phyloP scores from a whole-genome alignment of 2,329 filamentous ascomycete genomes.

The Aspergillus fructus region DNA sequence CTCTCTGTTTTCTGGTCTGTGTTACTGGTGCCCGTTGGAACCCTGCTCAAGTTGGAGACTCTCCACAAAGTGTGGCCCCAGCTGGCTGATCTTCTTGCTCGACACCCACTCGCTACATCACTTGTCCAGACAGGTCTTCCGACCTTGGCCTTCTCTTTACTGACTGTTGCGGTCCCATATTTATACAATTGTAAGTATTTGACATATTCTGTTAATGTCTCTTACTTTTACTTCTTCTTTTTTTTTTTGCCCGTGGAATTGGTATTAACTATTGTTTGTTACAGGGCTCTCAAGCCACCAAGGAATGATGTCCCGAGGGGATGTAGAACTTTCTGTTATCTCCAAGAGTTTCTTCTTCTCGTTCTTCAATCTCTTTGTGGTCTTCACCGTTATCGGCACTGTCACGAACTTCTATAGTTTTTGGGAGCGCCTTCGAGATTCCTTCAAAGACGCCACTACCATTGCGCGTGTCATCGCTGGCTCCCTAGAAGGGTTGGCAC shows the following conservation, averaged over 20 bases:
- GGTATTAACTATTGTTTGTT: neutral
- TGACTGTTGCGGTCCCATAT: constrained; percentile 89
- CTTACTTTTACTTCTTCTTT: too few species aligned
- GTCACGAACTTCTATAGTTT: constrained; percentile 71
- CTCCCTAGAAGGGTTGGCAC: constrained; percentile 71
- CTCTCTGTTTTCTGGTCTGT: constrained; percentile 87
- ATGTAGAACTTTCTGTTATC: constrained; percentile 90
- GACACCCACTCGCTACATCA: constrained; percentile 69
- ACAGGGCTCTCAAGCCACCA: constrained; percentile 77
- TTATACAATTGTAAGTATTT: constrained; percentile 74
- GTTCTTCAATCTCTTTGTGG: constrained; percentile 97
- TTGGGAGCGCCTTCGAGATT: constrained; percentile 64
- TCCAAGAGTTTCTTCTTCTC: constrained; percentile 99
- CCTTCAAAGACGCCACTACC: constrained; percentile 73
- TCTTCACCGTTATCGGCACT: constrained; percentile 86
- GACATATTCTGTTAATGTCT: neutral
- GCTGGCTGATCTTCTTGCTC: constrained; percentile 65
- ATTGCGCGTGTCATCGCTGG: constrained; percentile 73
- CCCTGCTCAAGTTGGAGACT: constrained; percentile 75
- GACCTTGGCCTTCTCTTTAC: constrained; percentile 77
- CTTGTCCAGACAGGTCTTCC: constrained; percentile 86
- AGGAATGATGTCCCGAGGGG: constrained; percentile 91
- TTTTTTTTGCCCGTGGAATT: neutral
- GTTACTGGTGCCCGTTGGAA: constrained; percentile 75
- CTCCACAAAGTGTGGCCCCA: constrained; percentile 71